phyloP scores from a whole-genome alignment of 164 flowering plant genomes.

The Annona cherimola region DNA sequence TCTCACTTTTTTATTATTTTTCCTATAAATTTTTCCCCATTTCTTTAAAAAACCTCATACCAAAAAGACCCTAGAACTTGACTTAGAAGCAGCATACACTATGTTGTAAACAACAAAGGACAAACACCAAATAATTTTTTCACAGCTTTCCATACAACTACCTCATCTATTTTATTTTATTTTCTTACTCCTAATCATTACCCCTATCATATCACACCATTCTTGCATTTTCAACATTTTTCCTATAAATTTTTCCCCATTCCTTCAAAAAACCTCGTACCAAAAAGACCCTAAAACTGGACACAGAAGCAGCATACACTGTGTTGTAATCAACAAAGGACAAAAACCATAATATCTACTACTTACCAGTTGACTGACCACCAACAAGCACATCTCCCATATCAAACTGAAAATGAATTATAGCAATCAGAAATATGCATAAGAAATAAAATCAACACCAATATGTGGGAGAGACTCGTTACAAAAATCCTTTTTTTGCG shows the following conservation, averaged over 20 bases:
- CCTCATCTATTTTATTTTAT: too few relatives aligned
- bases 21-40: too few relatives aligned
- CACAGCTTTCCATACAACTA: too few relatives aligned
- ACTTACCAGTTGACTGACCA: constrained; percentile 64
- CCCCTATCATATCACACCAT: too few relatives aligned
- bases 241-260: too few relatives aligned
- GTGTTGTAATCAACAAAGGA: background rate
- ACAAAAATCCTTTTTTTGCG: too few relatives aligned
- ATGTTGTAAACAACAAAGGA: background rate
- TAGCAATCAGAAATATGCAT: background rate
- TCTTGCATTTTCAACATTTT: too few relatives aligned
- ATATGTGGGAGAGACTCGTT: too few relatives aligned
- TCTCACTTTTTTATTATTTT: too few relatives aligned
- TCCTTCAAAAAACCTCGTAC: too few relatives aligned
- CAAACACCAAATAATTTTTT: background rate
- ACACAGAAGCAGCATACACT: background rate
- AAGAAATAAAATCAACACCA: background rate
- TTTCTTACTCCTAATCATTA: too few relatives aligned
- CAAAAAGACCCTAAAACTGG: background rate
- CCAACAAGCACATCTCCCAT: constrained; percentile 85
- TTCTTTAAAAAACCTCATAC: too few relatives aligned
- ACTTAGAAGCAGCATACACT: background rate
- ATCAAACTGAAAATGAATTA: constrained; percentile 51
- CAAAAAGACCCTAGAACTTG: background rate
- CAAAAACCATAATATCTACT: background rate